Percentiles rank a stretch among this genome's conserved stretches.
Evolutionary conservation across 331 rosid species (phyloP).

Genomic region (Cydonia oblonga): DNA sequence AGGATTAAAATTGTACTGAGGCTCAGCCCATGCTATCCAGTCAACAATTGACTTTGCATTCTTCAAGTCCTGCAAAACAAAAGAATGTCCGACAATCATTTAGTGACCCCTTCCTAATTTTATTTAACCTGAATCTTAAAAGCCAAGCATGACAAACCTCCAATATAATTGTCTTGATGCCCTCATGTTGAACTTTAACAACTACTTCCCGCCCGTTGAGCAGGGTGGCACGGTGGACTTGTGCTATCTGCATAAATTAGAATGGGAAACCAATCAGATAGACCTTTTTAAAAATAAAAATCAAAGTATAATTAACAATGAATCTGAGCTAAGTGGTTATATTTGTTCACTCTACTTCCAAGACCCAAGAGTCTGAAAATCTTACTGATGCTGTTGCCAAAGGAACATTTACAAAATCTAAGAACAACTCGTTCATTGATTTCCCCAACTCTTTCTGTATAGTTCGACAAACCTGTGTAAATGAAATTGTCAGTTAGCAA

Average conservation of each 20-base stretch:
- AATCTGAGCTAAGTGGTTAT: conserved; percentile 8
- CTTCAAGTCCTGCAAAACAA: conserved; percentile 70
- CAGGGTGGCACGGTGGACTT: conserved; percentile 93
- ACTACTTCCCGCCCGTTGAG: conserved; percentile 82
- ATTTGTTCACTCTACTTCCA: conserved; percentile 10
- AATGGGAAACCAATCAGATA: conserved; percentile 5
- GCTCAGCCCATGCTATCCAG: conserved; percentile 99
- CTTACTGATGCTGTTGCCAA: conserved; percentile 99
- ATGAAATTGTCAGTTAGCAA: conserved; percentile 15
- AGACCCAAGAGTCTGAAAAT: conserved; percentile 14
- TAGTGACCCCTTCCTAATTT: conserved; percentile 12
- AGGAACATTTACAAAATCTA: conserved; percentile 56
- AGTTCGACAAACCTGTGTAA: conserved; percentile 58
- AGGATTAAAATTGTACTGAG: conserved; percentile 85
- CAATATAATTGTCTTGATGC: conserved; percentile 64
- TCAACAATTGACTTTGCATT: conserved; percentile 86
- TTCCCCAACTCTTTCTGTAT: conserved; percentile 78
- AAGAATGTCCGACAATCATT: conserved; percentile 8
- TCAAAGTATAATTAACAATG: neutral
- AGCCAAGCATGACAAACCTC: conserved; percentile 51
- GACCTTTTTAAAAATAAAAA: no score
- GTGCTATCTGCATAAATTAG: conserved; percentile 73
- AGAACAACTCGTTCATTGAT: conserved; percentile 71
- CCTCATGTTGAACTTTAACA: conserved; percentile 95
- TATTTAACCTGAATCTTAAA: conserved; percentile 12